Evolutionary conservation across 192 early-diverging fungal species (phyloP), one percentile per base, ranked within the genome.

Genomic region (Coemansia sp.): DNA sequence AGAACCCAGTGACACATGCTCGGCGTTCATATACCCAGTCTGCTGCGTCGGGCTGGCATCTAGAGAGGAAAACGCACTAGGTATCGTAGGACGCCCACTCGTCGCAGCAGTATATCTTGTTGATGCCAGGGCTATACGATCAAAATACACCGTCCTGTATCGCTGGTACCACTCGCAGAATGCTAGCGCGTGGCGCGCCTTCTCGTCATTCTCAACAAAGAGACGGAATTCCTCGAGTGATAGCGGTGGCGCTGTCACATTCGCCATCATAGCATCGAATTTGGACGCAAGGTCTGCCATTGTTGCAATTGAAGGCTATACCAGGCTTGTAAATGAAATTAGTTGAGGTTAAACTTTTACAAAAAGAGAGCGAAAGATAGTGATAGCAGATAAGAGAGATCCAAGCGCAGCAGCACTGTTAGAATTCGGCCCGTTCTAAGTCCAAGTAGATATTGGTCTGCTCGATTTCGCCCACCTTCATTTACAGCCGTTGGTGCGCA

Each of bases 91-190:
- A 10, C 55, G 45, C 8, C 46, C 32, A 37, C 45, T 63, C 1
- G n/a, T 4, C 14, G 55, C 46, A 5, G 46, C 13, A 0, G 55
- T 48, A 18, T 35, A 24, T 22, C 46, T 44, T 0, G 56, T 51
- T 6, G 55, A 52, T 3, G 45, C 28, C 6, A 30, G n/a, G 1
- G 37, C n/a, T 8, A n/a, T 29, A 20, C 56, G 55, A 27, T 71
- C 67, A 50, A 71, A 71, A 29, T 71, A 71, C n/a, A 71, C 67
- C 0, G 59, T 47, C 15, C 23, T 26, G 52, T 71, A 71, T 29
- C 58, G 45, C 56, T 71, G 67, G 24, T 71, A 59, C 67, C 67
- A 71, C 19, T 63, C 60, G 38, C 67, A 71, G 34, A 71, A 71
- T 25, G 67, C 67, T 33, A 71, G 56, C 14, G 67, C 67, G 11